A percentile compares a stretch with the other conserved stretches of the same genome.
Conservation (phyloP, 164 flowering plant species). For the Liriodendron chinense region DNA sequence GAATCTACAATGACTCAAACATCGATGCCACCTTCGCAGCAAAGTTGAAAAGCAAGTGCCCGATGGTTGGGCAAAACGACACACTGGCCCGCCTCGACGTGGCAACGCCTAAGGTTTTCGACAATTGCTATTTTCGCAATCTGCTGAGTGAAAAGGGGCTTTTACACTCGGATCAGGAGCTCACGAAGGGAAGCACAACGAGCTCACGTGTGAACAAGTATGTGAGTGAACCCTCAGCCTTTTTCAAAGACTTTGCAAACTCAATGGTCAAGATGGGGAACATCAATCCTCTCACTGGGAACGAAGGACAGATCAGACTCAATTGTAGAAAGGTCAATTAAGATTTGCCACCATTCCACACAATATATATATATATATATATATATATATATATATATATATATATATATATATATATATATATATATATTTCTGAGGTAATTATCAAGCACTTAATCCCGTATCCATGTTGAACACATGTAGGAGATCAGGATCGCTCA, state of each 20-base stretch:
- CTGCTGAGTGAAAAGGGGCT: conserved; percentile 26
- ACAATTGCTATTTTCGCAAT: conserved; percentile 25
- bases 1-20: conserved; percentile 23
- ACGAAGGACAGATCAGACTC: conserved; percentile 27
- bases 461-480: too few species aligned
- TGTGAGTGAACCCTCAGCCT: conserved; percentile 1
- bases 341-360: neutral
- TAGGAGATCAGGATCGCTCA: too few species aligned
- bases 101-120: conserved; percentile 22
- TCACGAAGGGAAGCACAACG: conserved; percentile 20
- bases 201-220: conserved; percentile 22
- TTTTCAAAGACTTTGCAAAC: conserved; percentile 26
- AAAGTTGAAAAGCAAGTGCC: conserved; percentile 23
- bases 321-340: conserved; percentile 29
- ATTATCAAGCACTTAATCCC: too few species aligned
- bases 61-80: conserved; percentile 19
- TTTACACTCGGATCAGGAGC: conserved; percentile 34
- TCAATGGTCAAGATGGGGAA: conserved; percentile 38
- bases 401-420: too few species aligned
- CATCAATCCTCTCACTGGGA: conserved; percentile 29
- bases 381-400: too few species aligned
- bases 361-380: too few species aligned
- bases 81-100: conserved; percentile 20
- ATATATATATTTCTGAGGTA: too few species aligned
- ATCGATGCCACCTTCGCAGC: conserved; percentile 25